These are phyloP conservation scores for Tranzscheliella williamsii DNA, from an alignment of 1,284 basidiomycete species.

Conservation along the genomic window DNA sequence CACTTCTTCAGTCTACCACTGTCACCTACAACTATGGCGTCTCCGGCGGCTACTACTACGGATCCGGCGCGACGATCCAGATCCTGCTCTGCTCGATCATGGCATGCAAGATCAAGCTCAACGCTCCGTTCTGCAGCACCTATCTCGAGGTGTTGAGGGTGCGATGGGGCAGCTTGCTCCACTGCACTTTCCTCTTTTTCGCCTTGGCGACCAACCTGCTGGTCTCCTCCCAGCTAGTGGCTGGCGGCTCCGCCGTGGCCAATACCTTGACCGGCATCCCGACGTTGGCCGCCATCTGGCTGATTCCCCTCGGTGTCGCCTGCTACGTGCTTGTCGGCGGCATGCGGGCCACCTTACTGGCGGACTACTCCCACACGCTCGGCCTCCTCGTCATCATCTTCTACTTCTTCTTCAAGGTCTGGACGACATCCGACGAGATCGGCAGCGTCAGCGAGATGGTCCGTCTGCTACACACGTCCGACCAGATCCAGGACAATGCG, in stretches of 20 bases:
- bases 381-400: conserved; percentile 55
- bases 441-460: conserved; percentile 44
- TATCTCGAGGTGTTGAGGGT: conserved; percentile 71
- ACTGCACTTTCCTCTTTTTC: conserved; percentile 78
- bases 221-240: conserved; percentile 53
- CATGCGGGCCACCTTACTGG: conserved; percentile 53
- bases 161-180: conserved; percentile 76
- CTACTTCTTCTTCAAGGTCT: conserved; percentile 71
- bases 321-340: conserved; percentile 57
- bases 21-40: conserved; percentile 61
- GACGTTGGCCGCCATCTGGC: conserved; percentile 46
- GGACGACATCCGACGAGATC: conserved; percentile 66
- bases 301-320: conserved; percentile 54
- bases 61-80: conserved; percentile 66
- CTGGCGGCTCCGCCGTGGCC: conserved; percentile 55
- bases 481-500: conserved; percentile 68
- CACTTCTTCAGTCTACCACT: conserved; percentile 68
- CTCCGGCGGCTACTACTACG: conserved; percentile 41
- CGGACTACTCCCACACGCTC: conserved; percentile 57
- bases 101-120: conserved; percentile 67
- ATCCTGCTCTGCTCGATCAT: conserved; percentile 69
- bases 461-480: conserved; percentile 65
- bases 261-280: conserved; percentile 66
- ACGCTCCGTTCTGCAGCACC: conserved; percentile 68
- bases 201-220: conserved; percentile 71